Evolutionary conservation across 2,329 filamentous ascomycete species (phyloP), one percentile per base, ranked within the genome.

Genomic region (Penicillium sp.): DNA sequence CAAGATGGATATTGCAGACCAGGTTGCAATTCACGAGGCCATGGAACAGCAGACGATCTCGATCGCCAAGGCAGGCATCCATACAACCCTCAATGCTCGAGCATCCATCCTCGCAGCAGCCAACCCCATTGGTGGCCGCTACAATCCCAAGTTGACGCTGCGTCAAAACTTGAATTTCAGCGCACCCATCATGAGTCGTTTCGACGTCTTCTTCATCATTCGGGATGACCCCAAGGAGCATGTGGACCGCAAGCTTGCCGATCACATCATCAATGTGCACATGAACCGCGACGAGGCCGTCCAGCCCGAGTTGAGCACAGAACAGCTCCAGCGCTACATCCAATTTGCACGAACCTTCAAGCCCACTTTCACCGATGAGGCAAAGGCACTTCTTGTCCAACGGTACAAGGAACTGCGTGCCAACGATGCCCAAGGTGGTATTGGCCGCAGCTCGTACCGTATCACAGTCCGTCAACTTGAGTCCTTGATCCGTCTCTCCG

Each of bases 1-100:
- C 81, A 98, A 98, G 76, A 98, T 98, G 93, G 93, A 98, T 63
- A 87, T 98, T 53, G 83, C 76, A 45, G 93, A 98, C 67, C 93
- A 98, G 73, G 93, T 98, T 47, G 93, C 93, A 56, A 98, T 98
- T 63, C 93, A 98, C 79, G 93, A 98, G 82, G 93, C 93, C 50
- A 98, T 98, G 93, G 93, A 98, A 80, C 93, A 98, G 75, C 93
- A 98, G 72, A 98, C 93, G 4, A 98, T 98, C 57, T 96, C 90
- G 7, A 98, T 98, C 62, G 91, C 93, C 51, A 98, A 98, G 73
- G 93, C 93, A 4, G 93, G 93, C 62, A 98, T 98, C 50, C 93
- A 98, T 68, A 94, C 93, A 4, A 98, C 93, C 0, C 80, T 98
- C 39, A 98, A 98, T 65, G 93, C 93, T 2, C 83, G 93, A 47